Percentiles rank a stretch among this genome's conserved stretches.
phyloP scores from a whole-genome alignment of 345 rosid species.

The Acer yangbiense region DNA sequence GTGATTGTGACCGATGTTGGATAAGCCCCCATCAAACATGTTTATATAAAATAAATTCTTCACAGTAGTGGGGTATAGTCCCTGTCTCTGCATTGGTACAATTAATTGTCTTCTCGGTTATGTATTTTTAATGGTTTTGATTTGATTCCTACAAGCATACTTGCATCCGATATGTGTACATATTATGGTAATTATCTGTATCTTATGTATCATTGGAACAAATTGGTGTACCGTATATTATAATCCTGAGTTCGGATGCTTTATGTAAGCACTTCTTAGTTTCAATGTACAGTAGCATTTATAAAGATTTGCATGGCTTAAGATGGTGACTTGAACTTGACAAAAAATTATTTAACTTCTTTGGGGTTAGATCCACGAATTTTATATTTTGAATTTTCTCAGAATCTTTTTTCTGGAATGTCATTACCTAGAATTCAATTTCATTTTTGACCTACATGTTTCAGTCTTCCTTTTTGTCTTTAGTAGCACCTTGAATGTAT shows the following conservation, averaged over 20 bases:
- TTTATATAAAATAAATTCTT: background rate
- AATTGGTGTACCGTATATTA: background rate
- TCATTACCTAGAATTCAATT: background rate
- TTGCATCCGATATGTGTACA: background rate
- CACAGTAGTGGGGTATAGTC: background rate
- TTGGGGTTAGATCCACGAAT: background rate
- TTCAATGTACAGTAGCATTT: background rate
- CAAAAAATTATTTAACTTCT: background rate
- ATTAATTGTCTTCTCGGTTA: background rate
- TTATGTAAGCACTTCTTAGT: background rate
- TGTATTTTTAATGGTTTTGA: background rate
- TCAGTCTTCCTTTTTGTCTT: background rate
- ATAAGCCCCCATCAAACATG: background rate
- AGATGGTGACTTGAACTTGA: background rate
- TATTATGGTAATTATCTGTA: background rate
- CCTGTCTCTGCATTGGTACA: background rate
- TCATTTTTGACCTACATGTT: background rate
- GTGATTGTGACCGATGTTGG: constrained; percentile 1
- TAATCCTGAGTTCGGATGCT: background rate
- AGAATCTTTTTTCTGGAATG: background rate
- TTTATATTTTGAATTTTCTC: background rate
- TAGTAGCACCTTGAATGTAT: background rate
- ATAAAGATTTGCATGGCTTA: too few relatives aligned
- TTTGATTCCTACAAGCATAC: background rate
- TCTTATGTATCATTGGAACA: background rate